These are phyloP conservation scores for Poa pratensis DNA, from an alignment of 176 grass and related monocot species.

Conservation along the genomic window DNA sequence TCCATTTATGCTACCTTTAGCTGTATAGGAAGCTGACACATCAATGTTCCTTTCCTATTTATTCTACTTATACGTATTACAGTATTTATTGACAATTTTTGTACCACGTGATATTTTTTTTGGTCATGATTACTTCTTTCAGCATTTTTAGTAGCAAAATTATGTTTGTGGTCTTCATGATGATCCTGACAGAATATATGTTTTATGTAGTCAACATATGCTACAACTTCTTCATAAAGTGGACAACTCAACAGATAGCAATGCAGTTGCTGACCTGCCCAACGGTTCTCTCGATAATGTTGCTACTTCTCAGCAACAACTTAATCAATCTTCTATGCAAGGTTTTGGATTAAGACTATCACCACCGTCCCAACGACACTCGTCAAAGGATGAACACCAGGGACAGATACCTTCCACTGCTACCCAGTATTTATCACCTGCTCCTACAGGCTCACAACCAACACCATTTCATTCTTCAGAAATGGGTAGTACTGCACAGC, in stretches of 20 bases:
- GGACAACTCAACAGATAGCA: constrained; percentile 70
- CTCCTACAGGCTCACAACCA: constrained; percentile 50
- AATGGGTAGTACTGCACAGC: constrained; percentile 51
- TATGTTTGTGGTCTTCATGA: constrained; percentile 65
- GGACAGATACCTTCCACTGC: constrained; percentile 53
- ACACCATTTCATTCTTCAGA: constrained; percentile 51
- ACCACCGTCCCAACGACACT: constrained; percentile 72
- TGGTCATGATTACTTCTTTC: constrained; percentile 6
- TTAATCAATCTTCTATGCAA: constrained; percentile 67
- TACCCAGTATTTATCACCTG: constrained; percentile 43
- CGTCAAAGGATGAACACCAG: constrained; percentile 47
- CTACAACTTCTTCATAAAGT: constrained; percentile 92
- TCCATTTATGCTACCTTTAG: background rate
- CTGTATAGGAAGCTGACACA: background rate
- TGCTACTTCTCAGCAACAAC: constrained; percentile 63
- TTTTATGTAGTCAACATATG: constrained; percentile 92
- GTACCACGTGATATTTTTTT: constrained; percentile 8
- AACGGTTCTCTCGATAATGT: constrained; percentile 48
- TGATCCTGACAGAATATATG: constrained; percentile 45
- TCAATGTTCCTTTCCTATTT: constrained; percentile 13
- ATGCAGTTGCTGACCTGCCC: constrained; percentile 45
- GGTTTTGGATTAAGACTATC: constrained; percentile 76
- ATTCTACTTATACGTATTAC: constrained; percentile 16
- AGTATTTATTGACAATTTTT: constrained; percentile 4
- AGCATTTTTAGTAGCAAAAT: constrained; percentile 49